Evolutionary conservation across 164 flowering plant genomes (phyloP).

Genomic region (Annona cherimola): DNA sequence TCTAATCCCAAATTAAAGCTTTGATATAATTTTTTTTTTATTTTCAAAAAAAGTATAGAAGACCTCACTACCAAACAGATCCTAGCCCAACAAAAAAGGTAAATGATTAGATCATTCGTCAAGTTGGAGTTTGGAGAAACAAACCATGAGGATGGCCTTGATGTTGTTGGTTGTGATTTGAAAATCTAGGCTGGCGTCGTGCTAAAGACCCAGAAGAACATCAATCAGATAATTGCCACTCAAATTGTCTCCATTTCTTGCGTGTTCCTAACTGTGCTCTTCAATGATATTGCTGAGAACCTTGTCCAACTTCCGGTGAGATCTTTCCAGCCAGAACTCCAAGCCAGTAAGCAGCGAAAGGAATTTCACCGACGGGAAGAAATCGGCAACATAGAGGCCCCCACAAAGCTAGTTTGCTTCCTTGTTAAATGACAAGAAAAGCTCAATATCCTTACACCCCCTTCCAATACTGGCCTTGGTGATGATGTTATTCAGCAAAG

Average conservation of each 20-base stretch:
- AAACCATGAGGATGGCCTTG: too few relatives aligned
- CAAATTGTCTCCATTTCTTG: too few relatives aligned
- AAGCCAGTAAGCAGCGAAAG: constrained; percentile 19
- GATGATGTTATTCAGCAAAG: constrained; percentile 15
- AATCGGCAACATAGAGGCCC: constrained; percentile 33
- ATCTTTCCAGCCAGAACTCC: constrained; percentile 15
- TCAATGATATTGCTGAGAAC: constrained; percentile 20
- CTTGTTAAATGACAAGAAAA: constrained; percentile 16
- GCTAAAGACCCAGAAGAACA: too few relatives aligned
- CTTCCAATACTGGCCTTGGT: constrained; percentile 36
- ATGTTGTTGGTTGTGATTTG: too few relatives aligned
- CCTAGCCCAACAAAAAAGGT: too few relatives aligned
- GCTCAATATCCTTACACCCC: constrained; percentile 24
- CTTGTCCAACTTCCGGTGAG: constrained; percentile 16
- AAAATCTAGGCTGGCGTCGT: too few relatives aligned
- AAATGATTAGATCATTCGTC: too few relatives aligned
- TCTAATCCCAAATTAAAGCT: constrained; percentile 22
- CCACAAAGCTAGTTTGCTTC: constrained; percentile 9
- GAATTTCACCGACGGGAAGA: constrained; percentile 15
- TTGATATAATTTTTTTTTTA: constrained; percentile 17
- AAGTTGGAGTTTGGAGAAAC: too few relatives aligned
- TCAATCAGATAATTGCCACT: too few relatives aligned
- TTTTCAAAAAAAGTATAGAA: constrained; percentile 15
- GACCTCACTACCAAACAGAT: constrained; percentile 24
- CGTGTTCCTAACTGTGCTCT: constrained; percentile 12